Evolutionary conservation across 495 filamentous ascomycete genomes (phyloP), one percentile per base, ranked within the genome.

Genomic region (Clavariopsis aquatica): DNA sequence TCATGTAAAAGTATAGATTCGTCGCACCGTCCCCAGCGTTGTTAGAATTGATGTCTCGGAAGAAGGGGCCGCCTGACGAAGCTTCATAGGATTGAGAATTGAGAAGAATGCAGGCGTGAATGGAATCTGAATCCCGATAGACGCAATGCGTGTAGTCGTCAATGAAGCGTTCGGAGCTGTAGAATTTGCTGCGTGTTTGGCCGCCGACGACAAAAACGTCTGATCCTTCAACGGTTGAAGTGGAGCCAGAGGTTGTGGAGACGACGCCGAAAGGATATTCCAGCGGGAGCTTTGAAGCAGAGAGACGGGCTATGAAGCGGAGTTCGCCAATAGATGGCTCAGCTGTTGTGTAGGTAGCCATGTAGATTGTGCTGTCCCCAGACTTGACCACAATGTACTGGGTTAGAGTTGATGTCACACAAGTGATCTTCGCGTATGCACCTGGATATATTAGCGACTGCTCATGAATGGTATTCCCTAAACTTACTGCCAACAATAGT

Each of bases 1-100:
- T 87, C 86, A 88, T 89, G 72, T 88, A 89, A 78, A 83, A 87
- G 75, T 87, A 87, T 0, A 87, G 78, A 43, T 83, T 82, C 10
- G 82, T 86, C 49, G 79, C 82, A 6, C 38, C 38, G n/a, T 68
- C 74, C 24, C 80, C 82, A 13, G 79, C 84, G 58, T 87, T 84
- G 76, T 89, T 89, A 52, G 78, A 72, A 68, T 89, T 79, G 75
- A 89, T 89, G 62, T 89, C 86, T 1, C 86, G 79, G 74, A 80
- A 81, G 79, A 89, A 62, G 19, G 83, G 83, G 0, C 83, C 83
- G 15, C 83, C 83, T 0, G 81, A 82, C 0, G 79, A 78, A 1
- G 77, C 78, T 69, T 85, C 83, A 49, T 72, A 65, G 10, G 79
- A 80, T 49, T 67, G 52, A 17, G 78, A 78, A 3, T 80, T 78